Base-by-base conservation (phyloP, 2,329 filamentous ascomycete genomes). In the Trichoderma asperellum region DNA sequence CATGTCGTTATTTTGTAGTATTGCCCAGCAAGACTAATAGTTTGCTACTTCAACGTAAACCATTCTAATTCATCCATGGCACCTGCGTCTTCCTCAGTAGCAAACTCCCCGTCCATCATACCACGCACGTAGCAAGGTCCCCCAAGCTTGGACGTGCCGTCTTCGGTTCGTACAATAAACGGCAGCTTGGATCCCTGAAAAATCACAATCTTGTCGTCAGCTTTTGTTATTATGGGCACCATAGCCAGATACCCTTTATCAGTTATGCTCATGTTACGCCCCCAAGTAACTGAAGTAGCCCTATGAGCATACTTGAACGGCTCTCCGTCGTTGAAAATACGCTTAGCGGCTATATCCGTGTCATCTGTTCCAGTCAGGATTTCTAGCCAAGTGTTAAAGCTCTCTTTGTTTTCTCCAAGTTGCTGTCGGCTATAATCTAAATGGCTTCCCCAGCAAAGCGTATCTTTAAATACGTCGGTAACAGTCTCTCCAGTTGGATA, bases 81-180 rank as follows among this genome's bases (percentile, higher is more conserved):
- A 37, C 53, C n/a, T 37, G 43, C 10, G 37, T 37, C 35, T 12
- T 21, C 55, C 5, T 68, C 11, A 8, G n/a, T 29, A 21, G 29
- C 24, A 52, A 47, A 14, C 24, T 61, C 64, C 29, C 64, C 56
- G 12, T 53, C 43, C 60, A 64, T 64, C 29, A 64, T 64, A 6
- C 43, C 60, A 53, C 40, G 40, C n/a, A 64, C 37, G 43, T 64
- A 64, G n/a, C 37, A 49, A 49, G 60, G 60, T 12, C 64, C 64
- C 3, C 47, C 55, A 1, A 68, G 64, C 55, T 52, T 68, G n/a
- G 37, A 68, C 35, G 24, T 52, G n/a, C 37, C 43, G 1, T 52
- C 55, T 4, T 61, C 55, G 53, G 52, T 57, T 52, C 64, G 49
- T 35, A 67, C 40, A 7, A 67, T 27, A 53, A 67, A 67, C 5